Evolutionary conservation across 2,329 filamentous ascomycete species (phyloP), one percentile per base, ranked within the genome.

Genomic region (Colletotrichum gloeosporioides): DNA sequence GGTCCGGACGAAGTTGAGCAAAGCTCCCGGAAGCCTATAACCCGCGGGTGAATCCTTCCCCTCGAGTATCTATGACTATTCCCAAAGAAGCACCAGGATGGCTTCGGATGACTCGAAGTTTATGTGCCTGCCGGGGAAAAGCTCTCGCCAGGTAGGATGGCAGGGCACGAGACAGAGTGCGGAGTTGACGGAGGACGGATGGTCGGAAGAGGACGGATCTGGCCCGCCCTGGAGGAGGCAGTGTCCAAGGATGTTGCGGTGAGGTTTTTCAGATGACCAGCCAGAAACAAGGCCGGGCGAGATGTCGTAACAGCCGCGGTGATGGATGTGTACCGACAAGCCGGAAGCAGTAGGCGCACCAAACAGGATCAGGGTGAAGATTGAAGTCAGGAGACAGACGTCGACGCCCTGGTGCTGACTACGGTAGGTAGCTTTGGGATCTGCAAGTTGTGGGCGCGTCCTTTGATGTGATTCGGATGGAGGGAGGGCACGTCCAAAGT

Each of bases 21-120:
- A 72, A 64, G 69, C 31, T 53, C 16, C 63, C 63, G 69, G 68
- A 59, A 62, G 12, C 69, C 31, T 29, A 31, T 27, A 32, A 44
- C 55, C n/a, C 32, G 15, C 31, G 36, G 63, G 32, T 64, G 36
- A 63, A 49, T 49, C 18, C 18, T 49, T 12, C 39, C 39, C 39
- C 36, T 57, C n/a, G 64, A 63, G 69, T 67, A 22, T 73, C n/a
- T 31, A 63, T 55, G n/a, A 18, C 36, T 62, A 68, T 44, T 57
- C 44, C 57, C 53, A 27, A 59, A 53, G 22, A n/a, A 36, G 34
- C 29, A 73, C 36, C 31, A 63, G 53, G 31, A 7, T 27, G 32
- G 31, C 64, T 74, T 76, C 44, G 39, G 74, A 76, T 61, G 69
- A 69, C 31, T 68, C 57, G 69, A 73, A 27, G 70, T 69, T 74